Percentiles rank a stretch among this genome's conserved stretches.
Evolutionary conservation across 2,329 filamentous ascomycete genomes (phyloP).

Genomic region (Fusarium mexicanum): DNA sequence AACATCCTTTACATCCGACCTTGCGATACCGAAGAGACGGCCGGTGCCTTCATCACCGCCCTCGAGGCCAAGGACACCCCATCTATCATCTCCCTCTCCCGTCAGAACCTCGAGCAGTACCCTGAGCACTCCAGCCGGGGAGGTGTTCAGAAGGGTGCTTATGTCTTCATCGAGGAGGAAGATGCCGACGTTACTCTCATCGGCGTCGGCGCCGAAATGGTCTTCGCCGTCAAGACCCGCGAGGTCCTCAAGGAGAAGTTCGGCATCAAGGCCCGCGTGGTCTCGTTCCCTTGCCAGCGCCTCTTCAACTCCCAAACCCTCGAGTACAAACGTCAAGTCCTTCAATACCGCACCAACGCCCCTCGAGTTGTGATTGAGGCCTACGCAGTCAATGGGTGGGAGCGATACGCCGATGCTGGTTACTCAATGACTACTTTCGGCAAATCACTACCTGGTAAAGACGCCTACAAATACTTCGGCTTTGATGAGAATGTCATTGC

Average conservation of each 20-base stretch:
- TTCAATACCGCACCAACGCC: conserved; percentile 54
- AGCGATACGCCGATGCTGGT: conserved; percentile 67
- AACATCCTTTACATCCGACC: conserved; percentile 70
- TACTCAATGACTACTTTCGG: conserved; percentile 64
- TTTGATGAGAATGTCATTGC: conserved; percentile 59
- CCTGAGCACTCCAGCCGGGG: conserved; percentile 52
- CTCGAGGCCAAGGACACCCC: conserved; percentile 54
- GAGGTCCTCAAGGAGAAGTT: conserved; percentile 51
- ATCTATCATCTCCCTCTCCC: conserved; percentile 59
- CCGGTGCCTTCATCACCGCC: conserved; percentile 63
- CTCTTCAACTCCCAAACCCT: conserved; percentile 55
- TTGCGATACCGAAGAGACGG: conserved; percentile 65
- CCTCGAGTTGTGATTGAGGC: conserved; percentile 69
- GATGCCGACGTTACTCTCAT: conserved; percentile 57
- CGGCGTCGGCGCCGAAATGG: conserved; percentile 51
- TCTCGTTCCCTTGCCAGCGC: conserved; percentile 57
- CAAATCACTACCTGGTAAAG: conserved; percentile 63
- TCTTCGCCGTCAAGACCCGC: conserved; percentile 48
- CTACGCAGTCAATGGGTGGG: conserved; percentile 67
- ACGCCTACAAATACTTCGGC: conserved; percentile 65
- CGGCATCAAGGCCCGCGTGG: conserved; percentile 51
- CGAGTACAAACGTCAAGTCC: conserved; percentile 57
- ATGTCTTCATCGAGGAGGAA: conserved; percentile 55
- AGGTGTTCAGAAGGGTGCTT: conserved; percentile 56
- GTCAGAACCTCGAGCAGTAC: conserved; percentile 55